phyloP scores from a whole-genome alignment of 768 basidiomycete species.

The Harrya chromipes region DNA sequence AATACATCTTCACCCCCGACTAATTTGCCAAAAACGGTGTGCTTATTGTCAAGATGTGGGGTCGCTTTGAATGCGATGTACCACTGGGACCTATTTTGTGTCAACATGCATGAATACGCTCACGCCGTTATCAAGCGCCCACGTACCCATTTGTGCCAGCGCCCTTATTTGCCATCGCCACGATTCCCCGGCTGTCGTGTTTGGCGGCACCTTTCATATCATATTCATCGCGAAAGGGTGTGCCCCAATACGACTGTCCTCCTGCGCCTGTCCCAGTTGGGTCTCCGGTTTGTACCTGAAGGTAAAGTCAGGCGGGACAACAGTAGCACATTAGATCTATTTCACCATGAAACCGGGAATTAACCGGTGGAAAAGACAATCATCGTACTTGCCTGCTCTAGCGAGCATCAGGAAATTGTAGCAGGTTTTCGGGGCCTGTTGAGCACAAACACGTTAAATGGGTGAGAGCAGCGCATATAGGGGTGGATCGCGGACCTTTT shows the following conservation, averaged over 20 bases:
- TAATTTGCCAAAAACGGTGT: slow-evolving; percentile 95
- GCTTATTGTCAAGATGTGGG: slow-evolving; percentile 86
- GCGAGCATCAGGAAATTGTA: slow-evolving; percentile 98
- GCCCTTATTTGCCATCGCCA: slow-evolving; percentile 97
- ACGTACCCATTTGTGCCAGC: slow-evolving; percentile 80
- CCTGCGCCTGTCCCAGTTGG: slow-evolving; percentile 95
- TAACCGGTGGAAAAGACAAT: slow-evolving; percentile 86
- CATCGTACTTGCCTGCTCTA: slow-evolving; percentile 83
- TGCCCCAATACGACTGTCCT: slow-evolving; percentile 92
- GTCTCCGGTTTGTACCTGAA: slow-evolving; percentile 94
- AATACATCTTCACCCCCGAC: slow-evolving; percentile 95
- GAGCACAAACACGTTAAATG: not conserved
- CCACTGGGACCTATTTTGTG: slow-evolving; percentile 72
- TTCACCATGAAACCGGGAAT: slow-evolving; percentile 94
- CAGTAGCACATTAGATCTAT: not conserved
- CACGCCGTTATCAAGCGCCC: not conserved
- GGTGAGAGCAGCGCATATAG: not conserved
- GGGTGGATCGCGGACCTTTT: slow-evolving; percentile 53
- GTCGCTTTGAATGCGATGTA: slow-evolving; percentile 86
- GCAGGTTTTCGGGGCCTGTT: slow-evolving; percentile 93
- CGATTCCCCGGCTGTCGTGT: slow-evolving; percentile 77
- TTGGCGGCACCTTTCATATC: slow-evolving; percentile 85
- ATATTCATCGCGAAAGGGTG: slow-evolving; percentile 93
- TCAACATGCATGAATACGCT: not conserved
- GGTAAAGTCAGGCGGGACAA: slow-evolving; percentile 3